phyloP scores from a whole-genome alignment of 345 rosid species.

The Citropsis articulata region DNA sequence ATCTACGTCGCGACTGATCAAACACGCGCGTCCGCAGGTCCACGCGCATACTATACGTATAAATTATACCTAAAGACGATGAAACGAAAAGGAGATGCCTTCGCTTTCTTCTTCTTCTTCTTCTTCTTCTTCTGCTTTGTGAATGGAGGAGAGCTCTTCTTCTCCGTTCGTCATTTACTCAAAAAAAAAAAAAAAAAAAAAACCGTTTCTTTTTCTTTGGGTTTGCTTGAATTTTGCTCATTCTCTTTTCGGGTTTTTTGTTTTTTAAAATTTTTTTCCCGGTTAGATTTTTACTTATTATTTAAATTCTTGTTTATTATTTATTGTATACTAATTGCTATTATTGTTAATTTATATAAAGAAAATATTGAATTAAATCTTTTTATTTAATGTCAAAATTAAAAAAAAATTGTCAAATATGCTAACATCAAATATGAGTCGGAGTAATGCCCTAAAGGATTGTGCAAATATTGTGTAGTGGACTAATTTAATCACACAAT shows the following conservation, averaged over 20 bases:
- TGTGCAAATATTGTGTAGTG: no score
- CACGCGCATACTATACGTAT: not conserved
- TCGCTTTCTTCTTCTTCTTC: no score
- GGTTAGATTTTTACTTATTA: not conserved
- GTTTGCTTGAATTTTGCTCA: not conserved
- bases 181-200: slow-evolving; percentile 13
- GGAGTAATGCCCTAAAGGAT: no score
- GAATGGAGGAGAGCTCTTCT: slow-evolving; percentile 46
- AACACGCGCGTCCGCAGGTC: not conserved
- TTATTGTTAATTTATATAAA: no score
- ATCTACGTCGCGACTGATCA: not conserved
- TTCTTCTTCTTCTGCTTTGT: not conserved
- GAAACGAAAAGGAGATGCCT: not conserved
- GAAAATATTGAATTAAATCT: no score
- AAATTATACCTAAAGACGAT: slow-evolving; percentile 25
- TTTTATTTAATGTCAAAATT: no score
- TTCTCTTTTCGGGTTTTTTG: not conserved
- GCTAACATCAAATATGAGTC: no score
- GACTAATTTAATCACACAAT: no score
- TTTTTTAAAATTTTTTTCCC: not conserved
- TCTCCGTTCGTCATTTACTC: slow-evolving; percentile 41
- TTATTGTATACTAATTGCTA: no score
- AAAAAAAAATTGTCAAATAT: no score
- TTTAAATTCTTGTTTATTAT: no score
- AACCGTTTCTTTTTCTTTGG: slow-evolving; percentile 23